Percentiles rank a stretch among this genome's conserved stretches.
Conservation (phyloP, 1,284 basidiomycete genomes). For the Gomphus bonarii region DNA sequence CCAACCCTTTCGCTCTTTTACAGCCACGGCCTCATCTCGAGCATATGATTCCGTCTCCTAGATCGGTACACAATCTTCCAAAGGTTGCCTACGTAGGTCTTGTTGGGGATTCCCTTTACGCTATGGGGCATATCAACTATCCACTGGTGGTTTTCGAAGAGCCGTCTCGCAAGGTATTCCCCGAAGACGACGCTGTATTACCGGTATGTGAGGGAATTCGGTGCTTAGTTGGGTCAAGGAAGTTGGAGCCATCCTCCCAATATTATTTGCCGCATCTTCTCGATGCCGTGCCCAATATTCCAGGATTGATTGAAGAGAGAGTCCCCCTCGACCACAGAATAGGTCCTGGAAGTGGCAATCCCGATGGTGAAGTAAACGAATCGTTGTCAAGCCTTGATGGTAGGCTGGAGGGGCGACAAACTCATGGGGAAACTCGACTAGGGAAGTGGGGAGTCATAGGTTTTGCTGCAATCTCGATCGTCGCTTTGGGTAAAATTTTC, state of each 20-base stretch:
- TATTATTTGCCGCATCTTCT: slow-evolving; percentile 9
- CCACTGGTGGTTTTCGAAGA: slow-evolving; percentile 63
- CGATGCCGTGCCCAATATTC: slow-evolving; percentile 2
- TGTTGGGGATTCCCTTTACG: slow-evolving; percentile 61
- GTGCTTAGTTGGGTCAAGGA: slow-evolving; percentile 15
- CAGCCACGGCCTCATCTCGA: slow-evolving; percentile 66
- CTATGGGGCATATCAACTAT: slow-evolving; percentile 63
- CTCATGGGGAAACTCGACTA: not conserved
- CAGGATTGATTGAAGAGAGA: not conserved
- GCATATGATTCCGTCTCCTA: slow-evolving; percentile 49
- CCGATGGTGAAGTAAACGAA: not conserved
- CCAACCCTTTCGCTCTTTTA: slow-evolving; percentile 61
- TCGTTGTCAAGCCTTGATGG: not conserved
- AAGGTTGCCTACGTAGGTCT: slow-evolving; percentile 55
- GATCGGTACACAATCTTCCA: slow-evolving; percentile 26
- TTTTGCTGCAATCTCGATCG: not conserved
- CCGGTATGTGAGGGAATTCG: slow-evolving; percentile 12
- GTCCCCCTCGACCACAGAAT: not conserved
- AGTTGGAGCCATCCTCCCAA: slow-evolving; percentile 7
- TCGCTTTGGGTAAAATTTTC: not conserved
- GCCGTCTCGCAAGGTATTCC: not conserved
- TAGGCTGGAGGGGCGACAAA: not conserved
- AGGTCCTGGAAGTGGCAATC: not conserved
- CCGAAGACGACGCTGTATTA: not conserved
- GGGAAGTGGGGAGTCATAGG: slow-evolving; percentile 2